Base-by-base conservation (phyloP, 495 filamentous ascomycete species). In the Pseudotulostoma volvatum region DNA sequence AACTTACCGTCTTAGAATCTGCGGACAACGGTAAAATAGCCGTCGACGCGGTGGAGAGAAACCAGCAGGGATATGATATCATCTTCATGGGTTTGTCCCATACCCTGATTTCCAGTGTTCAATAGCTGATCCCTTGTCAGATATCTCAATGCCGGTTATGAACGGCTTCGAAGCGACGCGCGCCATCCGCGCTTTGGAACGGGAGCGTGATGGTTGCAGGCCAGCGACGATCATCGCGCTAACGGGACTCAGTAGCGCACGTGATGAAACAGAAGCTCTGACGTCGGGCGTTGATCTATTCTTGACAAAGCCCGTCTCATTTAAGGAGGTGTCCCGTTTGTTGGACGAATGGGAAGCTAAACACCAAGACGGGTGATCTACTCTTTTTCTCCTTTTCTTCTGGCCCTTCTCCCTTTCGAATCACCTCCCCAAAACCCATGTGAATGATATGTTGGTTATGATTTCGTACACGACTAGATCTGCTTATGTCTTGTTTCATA, bases 101-200 rank as follows among this genome's bases (percentile, higher is more conserved):
- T 37, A 13, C 18, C 28, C 17, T 16, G 18, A 13, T 9, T 35
- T 18, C 2, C 32, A 15, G n/a, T n/a, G n/a, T n/a, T n/a, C n/a
- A n/a, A n/a, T n/a, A n/a, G n/a, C n/a, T n/a, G n/a, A n/a, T n/a
- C n/a, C n/a, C n/a, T 28, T 5, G 19, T 14, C 50, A 70, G 76
- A 83, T 38, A 76, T 84, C 36, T 75, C 73, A 13, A 85, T 87
- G 81, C 81, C 81, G 0, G 58, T 84, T 0, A 78, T 84, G 66
- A 75, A 81, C 39, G 79, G 79, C 5, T 70, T 83, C n/a, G 78
- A 80, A 50, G 71, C 79, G 7, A 81, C 79, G 8, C 67, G 73
- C 3, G 66, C 68, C 7, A 82, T 84, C 39, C 67, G 79, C 7
- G 56, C 64, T 13, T 60, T 79, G 31, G 80, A 85, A 52, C 57